Conservation (phyloP, 805 yeast species). For the Lipomyces sp. region DNA sequence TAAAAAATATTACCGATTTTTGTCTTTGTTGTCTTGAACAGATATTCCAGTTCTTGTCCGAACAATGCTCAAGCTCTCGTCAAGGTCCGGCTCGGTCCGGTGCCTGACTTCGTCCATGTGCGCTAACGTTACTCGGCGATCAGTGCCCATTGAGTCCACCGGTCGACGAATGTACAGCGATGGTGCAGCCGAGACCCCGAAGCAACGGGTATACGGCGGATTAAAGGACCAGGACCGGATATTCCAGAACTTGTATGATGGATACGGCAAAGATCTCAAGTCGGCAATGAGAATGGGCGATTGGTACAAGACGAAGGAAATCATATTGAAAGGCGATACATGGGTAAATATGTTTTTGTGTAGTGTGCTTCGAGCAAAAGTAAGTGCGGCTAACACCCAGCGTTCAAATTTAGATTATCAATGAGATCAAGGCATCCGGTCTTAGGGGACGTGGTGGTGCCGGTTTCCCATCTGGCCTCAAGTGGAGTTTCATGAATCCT, state of each 20-base stretch:
- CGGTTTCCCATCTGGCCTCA: slow-evolving; percentile 88
- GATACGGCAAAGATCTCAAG: slow-evolving; percentile 75
- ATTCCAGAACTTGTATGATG: slow-evolving; percentile 80
- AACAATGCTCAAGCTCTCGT: slow-evolving; percentile 13
- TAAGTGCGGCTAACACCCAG: background rate
- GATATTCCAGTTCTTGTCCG: background rate
- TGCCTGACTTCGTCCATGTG: background rate
- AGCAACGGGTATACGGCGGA: slow-evolving; percentile 65
- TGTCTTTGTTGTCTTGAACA: too few species aligned
- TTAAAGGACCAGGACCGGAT: slow-evolving; percentile 82
- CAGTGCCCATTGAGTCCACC: background rate
- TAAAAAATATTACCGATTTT: too few species aligned
- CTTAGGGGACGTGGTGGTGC: slow-evolving; percentile 94
- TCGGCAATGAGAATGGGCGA: slow-evolving; percentile 81
- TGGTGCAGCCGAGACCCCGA: slow-evolving; percentile 50
- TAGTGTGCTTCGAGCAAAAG: background rate
- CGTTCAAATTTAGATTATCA: slow-evolving; percentile 56
- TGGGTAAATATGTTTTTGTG: slow-evolving; percentile 52
- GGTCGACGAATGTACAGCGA: slow-evolving; percentile 9
- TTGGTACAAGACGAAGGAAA: slow-evolving; percentile 90
- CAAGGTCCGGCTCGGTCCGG: slow-evolving; percentile 1
- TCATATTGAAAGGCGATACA: slow-evolving; percentile 77
- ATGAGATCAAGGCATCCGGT: slow-evolving; percentile 82
- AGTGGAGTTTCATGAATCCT: slow-evolving; percentile 94
- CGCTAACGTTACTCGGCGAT: slow-evolving; percentile 1